phyloP scores from a whole-genome alignment of 805 yeast genomes.

The Peterozyma xylosa region DNA sequence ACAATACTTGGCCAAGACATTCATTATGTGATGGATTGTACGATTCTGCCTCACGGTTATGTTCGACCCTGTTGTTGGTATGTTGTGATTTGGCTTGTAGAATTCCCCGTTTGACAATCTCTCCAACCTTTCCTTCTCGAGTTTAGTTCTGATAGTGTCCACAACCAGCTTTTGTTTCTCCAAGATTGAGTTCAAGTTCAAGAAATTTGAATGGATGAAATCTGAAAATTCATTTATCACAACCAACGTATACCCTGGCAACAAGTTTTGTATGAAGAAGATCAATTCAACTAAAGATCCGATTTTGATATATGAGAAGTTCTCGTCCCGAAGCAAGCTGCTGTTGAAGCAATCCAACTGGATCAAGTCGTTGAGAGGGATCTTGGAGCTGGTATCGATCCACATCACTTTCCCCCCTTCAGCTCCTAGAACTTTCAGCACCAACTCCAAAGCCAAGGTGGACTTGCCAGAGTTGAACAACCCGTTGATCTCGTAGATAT shows the following conservation, averaged over 20 bases:
- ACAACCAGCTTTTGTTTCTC: slow-evolving; percentile 1
- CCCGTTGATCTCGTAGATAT: slow-evolving; percentile 9
- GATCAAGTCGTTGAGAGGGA: slow-evolving; percentile 5
- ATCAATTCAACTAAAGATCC: slow-evolving; percentile 1
- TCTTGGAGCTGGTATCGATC: slow-evolving; percentile 7
- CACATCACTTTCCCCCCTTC: slow-evolving; percentile 6
- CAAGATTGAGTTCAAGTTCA: slow-evolving; percentile 2
- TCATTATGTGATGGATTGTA: slow-evolving; percentile 3
- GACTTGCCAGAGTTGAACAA: slow-evolving; percentile 8
- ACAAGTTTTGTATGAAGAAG: slow-evolving; percentile 3
- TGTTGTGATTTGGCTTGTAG: neutral
- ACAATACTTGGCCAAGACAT: slow-evolving; percentile 1
- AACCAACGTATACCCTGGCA: slow-evolving; percentile 1
- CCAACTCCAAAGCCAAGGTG: slow-evolving; percentile 2
- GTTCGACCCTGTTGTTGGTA: slow-evolving; percentile 1
- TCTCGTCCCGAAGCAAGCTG: neutral
- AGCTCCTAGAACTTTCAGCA: neutral
- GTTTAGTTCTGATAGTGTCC: neutral
- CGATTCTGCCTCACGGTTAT: slow-evolving; percentile 6
- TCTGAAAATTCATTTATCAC: slow-evolving; percentile 7
- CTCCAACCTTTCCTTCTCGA: slow-evolving; percentile 1
- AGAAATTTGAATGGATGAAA: slow-evolving; percentile 3
- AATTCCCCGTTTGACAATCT: slow-evolving; percentile 2
- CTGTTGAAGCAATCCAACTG: slow-evolving; percentile 4
- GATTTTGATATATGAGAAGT: slow-evolving; percentile 1